Percentiles rank a stretch among this genome's conserved stretches.
phyloP scores from a whole-genome alignment of 2,329 filamentous ascomycete genomes.

The Neofusicoccum laricinum region DNA sequence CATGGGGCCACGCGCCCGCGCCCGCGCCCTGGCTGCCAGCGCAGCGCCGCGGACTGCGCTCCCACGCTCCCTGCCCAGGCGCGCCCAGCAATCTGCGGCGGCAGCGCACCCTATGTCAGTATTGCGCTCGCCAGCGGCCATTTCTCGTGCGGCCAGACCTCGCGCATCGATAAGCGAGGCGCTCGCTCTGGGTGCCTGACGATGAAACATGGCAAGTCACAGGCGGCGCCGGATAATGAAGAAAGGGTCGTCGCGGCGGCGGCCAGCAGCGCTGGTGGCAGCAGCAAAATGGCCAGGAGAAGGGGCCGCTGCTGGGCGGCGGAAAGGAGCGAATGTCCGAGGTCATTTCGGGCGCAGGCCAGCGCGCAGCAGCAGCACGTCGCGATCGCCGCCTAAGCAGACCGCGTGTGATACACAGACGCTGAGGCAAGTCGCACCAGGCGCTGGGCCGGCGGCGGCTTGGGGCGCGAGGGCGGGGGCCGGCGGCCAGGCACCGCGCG shows the following conservation, averaged over 20 bases:
- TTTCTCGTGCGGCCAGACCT: neutral
- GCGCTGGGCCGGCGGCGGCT: neutral
- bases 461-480: too few species aligned
- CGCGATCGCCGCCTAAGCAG: neutral
- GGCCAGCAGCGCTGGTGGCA: neutral
- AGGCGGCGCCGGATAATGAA: neutral
- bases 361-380: conserved; percentile 1
- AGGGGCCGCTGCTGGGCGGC: neutral
- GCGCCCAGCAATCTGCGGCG: neutral
- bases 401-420: neutral
- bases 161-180: conserved; percentile 11
- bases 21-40: neutral
- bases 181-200: conserved; percentile 14
- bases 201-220: conserved; percentile 16
- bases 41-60: neutral
- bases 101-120: neutral
- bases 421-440: neutral
- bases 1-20: conserved; percentile 1
- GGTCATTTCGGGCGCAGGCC: neutral
- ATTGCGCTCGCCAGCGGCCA: neutral
- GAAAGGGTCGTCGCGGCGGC: neutral
- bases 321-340: conserved; percentile 13
- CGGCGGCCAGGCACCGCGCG: neutral
- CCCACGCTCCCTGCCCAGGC: neutral
- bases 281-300: neutral